These are phyloP conservation scores for Termitomyces sp. DNA, from an alignment of 768 basidiomycete genomes.

Conservation along the genomic window DNA sequence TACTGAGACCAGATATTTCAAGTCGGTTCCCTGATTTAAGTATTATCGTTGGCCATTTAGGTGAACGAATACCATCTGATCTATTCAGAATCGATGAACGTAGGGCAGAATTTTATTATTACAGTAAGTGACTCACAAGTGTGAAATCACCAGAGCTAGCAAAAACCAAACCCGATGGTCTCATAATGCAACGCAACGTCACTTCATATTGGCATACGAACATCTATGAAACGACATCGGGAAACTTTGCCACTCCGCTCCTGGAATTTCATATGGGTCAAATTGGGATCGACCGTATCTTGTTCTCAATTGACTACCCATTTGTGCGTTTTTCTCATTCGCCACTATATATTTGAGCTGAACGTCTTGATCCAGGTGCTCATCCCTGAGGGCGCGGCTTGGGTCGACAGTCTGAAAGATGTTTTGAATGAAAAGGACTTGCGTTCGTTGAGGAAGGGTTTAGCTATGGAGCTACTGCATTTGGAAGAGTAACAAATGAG, in stretches of 20 bases:
- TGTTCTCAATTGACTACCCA: slow-evolving; percentile 36
- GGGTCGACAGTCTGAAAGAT: slow-evolving; percentile 18
- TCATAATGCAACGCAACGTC: slow-evolving; percentile 32
- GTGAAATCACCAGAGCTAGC: slow-evolving; percentile 22
- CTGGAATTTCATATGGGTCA: slow-evolving; percentile 32
- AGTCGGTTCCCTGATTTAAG: slow-evolving; percentile 37
- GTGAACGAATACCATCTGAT: slow-evolving; percentile 37
- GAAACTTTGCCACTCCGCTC: slow-evolving; percentile 33
- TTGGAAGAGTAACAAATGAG: slow-evolving; percentile 16
- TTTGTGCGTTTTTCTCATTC: slow-evolving; percentile 18
- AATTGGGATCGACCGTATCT: slow-evolving; percentile 33
- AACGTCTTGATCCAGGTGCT: slow-evolving; percentile 9
- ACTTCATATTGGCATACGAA: slow-evolving; percentile 34
- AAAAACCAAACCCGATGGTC: slow-evolving; percentile 20
- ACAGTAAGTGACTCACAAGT: not conserved
- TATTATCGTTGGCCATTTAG: slow-evolving; percentile 37
- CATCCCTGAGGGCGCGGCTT: slow-evolving; percentile 16
- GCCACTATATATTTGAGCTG: not conserved
- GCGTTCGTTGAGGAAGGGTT: slow-evolving; percentile 19
- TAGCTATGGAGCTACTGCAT: slow-evolving; percentile 23
- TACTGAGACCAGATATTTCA: not conserved
- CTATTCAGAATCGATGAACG: slow-evolving; percentile 33
- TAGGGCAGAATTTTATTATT: slow-evolving; percentile 10
- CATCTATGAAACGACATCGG: slow-evolving; percentile 34
- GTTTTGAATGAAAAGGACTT: slow-evolving; percentile 18